Conservation (phyloP, 192 early-diverging fungal species). For the Gigaspora rosea region DNA sequence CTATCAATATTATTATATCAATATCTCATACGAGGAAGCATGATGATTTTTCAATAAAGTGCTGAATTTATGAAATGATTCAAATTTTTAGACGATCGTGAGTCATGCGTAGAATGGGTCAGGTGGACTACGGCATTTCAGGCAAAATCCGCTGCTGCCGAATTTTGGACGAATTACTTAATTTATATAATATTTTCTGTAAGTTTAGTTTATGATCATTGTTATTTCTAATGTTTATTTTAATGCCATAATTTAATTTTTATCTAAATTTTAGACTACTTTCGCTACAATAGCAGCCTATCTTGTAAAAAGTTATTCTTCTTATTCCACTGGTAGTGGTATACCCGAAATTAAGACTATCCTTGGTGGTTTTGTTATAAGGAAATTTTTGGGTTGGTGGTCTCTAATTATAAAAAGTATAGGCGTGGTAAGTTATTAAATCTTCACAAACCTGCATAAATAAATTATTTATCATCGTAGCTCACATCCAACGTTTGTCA, state of each 20-base stretch:
- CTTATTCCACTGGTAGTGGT: conserved; percentile 92
- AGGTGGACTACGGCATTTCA: conserved; percentile 40
- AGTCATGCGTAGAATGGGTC: conserved; percentile 42
- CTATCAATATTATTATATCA: conserved; percentile 13
- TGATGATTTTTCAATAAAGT: neutral
- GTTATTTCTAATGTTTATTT: neutral
- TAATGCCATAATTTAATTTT: neutral
- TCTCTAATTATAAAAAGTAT: conserved; percentile 90
- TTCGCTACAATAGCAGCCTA: conserved; percentile 45
- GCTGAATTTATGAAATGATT: neutral
- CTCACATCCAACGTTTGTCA: conserved; percentile 29
- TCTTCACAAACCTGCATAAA: neutral
- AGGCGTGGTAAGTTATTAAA: conserved; percentile 66
- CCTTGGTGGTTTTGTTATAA: conserved; percentile 91
- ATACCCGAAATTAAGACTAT: conserved; percentile 96
- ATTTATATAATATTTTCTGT: conserved; percentile 52
- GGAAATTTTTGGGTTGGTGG: conserved; percentile 86
- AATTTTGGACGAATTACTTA: conserved; percentile 45
- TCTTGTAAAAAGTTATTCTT: conserved; percentile 62
- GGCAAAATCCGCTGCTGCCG: conserved; percentile 9
- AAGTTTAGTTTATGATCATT: neutral
- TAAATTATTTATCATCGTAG: neutral
- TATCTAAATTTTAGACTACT: conserved; percentile 17
- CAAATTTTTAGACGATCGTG: conserved; percentile 30
- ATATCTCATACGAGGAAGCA: neutral